Evolutionary conservation across 345 rosid genomes (phyloP).

Genomic region (Moricandia moricandioides): DNA sequence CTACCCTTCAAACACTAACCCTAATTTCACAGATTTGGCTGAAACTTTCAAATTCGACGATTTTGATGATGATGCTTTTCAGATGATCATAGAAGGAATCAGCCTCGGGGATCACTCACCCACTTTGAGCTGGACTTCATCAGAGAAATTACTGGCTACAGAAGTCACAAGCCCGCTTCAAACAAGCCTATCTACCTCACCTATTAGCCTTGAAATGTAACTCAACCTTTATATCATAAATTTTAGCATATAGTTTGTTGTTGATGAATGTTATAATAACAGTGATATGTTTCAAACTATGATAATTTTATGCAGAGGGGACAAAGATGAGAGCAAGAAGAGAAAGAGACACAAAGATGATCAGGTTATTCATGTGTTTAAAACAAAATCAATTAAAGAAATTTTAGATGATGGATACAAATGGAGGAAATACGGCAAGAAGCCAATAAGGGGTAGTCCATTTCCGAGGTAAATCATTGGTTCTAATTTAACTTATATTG

Average conservation of each 20-base stretch:
- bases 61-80: not conserved
- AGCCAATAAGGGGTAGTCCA: slow-evolving; percentile 41
- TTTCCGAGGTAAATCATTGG: slow-evolving; percentile 41
- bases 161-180: slow-evolving; percentile 31
- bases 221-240: not conserved
- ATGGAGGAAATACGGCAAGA: slow-evolving; percentile 56
- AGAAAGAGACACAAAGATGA: slow-evolving; percentile 24
- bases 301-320: slow-evolving; percentile 22
- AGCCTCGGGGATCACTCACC: slow-evolving; percentile 29
- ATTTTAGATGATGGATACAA: slow-evolving; percentile 33
- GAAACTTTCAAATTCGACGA: slow-evolving; percentile 28
- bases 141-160: slow-evolving; percentile 20
- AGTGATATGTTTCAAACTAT: not conserved
- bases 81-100: slow-evolving; percentile 25
- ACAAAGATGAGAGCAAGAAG: slow-evolving; percentile 30
- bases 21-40: slow-evolving; percentile 16
- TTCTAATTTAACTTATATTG: not conserved
- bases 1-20: slow-evolving; percentile 35
- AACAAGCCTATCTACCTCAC: slow-evolving; percentile 25
- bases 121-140: slow-evolving; percentile 31
- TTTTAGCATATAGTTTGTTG: not conserved
- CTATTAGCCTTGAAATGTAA: slow-evolving; percentile 32
- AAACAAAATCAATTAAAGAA: slow-evolving; percentile 16
- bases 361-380: slow-evolving; percentile 16
- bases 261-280: not conserved